Base-by-base conservation (phyloP, 2,329 filamentous ascomycete genomes). In the Ustilaginoidea virens region DNA sequence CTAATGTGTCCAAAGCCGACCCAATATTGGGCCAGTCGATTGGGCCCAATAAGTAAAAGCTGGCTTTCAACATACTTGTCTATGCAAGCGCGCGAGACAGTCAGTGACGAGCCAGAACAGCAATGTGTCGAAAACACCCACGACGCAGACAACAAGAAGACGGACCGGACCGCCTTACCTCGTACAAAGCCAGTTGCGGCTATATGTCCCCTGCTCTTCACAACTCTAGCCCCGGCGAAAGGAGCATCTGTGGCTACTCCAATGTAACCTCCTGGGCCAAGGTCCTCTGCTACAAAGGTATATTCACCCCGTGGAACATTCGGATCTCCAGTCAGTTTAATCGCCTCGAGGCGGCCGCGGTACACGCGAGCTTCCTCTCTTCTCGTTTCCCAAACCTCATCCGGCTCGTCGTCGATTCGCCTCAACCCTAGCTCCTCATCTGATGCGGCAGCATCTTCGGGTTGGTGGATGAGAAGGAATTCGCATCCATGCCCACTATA, bases 281-380 rank as follows among this genome's bases (percentile, higher is more conserved):
- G 69, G 40, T 94, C 83, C 5, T 82, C 69, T 0, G 74, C 78
- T 4, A 81, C 64, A 47, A 92, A 94, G 0, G 80, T 82, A 40
- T 75, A 72, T 49, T 94, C 79, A 7, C 86, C 87, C 7, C 86
- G 67, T 0, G 87, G 87, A 10, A 96, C 74, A 39, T 94, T 92
- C 0, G 78, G 73, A 44, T 98, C 87, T 1, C 87, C 87, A 0
- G 87, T 96, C 19, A 98, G 58, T 49, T 96, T 96, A 45, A 94
- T 74, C 0, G 80, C 87, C 48, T 86, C 74, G 4, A 96, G 51
- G 2, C 73, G 63, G 4, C 83, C 82, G 9, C 60, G 61, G 39
- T 80, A 72, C 1, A 70, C 56, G 10, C 56, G 53, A 16, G 60
- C 57, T 10, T 62, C 54, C 2, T 49, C 44, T 27, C 60, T 58